A percentile compares a stretch with the other conserved stretches of the same genome.
phyloP scores from a whole-genome alignment of 768 basidiomycete species.

The Tylopilus felleus region DNA sequence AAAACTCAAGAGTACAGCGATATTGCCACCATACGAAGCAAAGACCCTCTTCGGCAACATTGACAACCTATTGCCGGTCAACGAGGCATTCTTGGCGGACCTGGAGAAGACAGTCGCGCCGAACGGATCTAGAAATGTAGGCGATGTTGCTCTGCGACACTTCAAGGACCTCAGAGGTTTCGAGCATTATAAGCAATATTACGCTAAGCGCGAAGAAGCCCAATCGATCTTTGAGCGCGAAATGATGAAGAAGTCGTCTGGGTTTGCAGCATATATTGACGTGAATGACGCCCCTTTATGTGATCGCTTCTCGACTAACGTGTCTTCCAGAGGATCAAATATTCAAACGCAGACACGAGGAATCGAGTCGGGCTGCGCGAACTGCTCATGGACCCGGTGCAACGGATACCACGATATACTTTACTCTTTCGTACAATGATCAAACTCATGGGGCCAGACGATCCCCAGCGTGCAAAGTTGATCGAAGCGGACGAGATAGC shows the following conservation, averaged over 20 bases:
- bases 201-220: constrained; percentile 89
- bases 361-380: constrained; percentile 89
- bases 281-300: constrained; percentile 45
- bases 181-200: constrained; percentile 89
- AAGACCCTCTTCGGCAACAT: constrained; percentile 93
- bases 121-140: constrained; percentile 58
- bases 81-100: constrained; percentile 80
- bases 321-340: constrained; percentile 71
- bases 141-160: constrained; percentile 83
- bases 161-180: constrained; percentile 83
- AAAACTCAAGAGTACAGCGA: constrained; percentile 76
- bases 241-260: constrained; percentile 71
- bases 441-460: constrained; percentile 77
- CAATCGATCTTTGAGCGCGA: constrained; percentile 85
- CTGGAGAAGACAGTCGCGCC: constrained; percentile 74
- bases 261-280: constrained; percentile 84
- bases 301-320: constrained; percentile 10
- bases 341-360: constrained; percentile 65
- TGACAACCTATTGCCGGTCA: constrained; percentile 84
- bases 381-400: constrained; percentile 93
- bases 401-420: constrained; percentile 93
- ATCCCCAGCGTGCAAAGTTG: constrained; percentile 75
- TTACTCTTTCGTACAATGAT: constrained; percentile 90
- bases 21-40: constrained; percentile 88
- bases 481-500: constrained; percentile 85